Evolutionary conservation across 106 monocot genomes (phyloP), one percentile per base, ranked within the genome.

Genomic region (Amphibolis antarctica): DNA sequence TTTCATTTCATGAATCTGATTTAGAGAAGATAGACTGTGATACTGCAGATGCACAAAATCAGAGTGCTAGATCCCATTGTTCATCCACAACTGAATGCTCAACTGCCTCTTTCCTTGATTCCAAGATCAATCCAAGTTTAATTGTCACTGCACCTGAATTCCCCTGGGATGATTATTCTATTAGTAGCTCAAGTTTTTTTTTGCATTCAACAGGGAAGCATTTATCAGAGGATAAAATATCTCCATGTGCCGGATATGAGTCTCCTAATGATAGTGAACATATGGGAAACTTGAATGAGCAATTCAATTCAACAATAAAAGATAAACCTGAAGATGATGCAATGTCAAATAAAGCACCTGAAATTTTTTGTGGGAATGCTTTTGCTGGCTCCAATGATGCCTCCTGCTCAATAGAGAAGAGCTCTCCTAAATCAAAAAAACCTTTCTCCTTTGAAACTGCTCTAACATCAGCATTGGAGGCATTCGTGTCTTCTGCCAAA

Each of bases 111-210:
- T 13, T 26, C 5, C 27, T 43, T 42, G 61, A 27, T 57, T 46
- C 45, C 19, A 46, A 62, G 23, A 6, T 19, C 18, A 50, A 9
- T 59, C 54, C 80, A 46, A 78, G 83, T 26, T 65, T 83, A n/a
- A 52, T 73, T 20, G 46, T 88, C 22, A 88, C 62, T 53, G 88
- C 72, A 46, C 93, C 85, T 36, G 85, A 86, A 42, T 88, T 82
- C 71, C 44, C 63, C 0, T 54, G 31, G 24, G 83, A 85, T 49
- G 79, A 82, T 30, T 76, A 82, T 64, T 77, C 67, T 15, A 25
- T 9, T 68, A 21, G 10, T 6, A 25, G 48, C 46, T 60, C 52
- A 58, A 64, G 64, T 75, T 67, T 70, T 67, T 50, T 50, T 72
- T 26, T 61, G 59, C 46, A 59, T 49, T 53, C 63, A 61, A 42